Base-by-base conservation (phyloP, 768 basidiomycete species). In the Rhodotorula paludigena region DNA sequence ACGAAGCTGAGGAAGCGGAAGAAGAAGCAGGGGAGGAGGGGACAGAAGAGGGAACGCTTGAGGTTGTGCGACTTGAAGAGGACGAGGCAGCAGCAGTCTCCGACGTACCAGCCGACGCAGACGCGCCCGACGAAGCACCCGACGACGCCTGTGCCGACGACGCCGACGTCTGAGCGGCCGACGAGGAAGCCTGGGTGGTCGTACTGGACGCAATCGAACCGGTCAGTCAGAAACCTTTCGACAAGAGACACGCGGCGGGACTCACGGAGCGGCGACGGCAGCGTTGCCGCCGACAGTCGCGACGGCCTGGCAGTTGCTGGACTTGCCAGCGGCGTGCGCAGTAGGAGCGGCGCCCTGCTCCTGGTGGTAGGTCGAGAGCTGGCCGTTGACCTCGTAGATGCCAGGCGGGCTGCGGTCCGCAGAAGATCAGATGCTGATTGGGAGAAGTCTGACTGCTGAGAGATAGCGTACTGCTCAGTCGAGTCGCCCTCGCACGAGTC, bases 271-370 rank as follows among this genome's bases (percentile, higher is more conserved):
- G 47, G 75, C 81, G 10, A 25, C 44, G 5, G 52, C 62, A 5
- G 41, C 67, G 28, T 41, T 20, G 69, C 86, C 84, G 14, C 81
- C 80, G 63, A 89, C 82, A 11, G 84, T 84, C 53, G 80, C 79
- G 25, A 81, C 65, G 5, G 82, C 68, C 23, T 79, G 80, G 80
- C 91, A 92, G 30, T 81, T 78, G 25, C 85, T 87, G 5, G 86
- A 85, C 9, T 84, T 73, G 1, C 85, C 86, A 25, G 80, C 75
- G 8, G 81, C 78, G 71, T 82, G 81, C 8, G 81, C 73, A 3
- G 77, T 72, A 0, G 82, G 82, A 12, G 82, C 82, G 38, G 76
- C 60, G 6, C 78, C 76, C 51, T 79, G 77, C 47, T 77, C 79
- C 51, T 76, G 81, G 57, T 77, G 77, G 74, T 80, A 82, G 16